Conservation (phyloP, 2,329 filamentous ascomycete species). For the Westerdykella ornata region DNA sequence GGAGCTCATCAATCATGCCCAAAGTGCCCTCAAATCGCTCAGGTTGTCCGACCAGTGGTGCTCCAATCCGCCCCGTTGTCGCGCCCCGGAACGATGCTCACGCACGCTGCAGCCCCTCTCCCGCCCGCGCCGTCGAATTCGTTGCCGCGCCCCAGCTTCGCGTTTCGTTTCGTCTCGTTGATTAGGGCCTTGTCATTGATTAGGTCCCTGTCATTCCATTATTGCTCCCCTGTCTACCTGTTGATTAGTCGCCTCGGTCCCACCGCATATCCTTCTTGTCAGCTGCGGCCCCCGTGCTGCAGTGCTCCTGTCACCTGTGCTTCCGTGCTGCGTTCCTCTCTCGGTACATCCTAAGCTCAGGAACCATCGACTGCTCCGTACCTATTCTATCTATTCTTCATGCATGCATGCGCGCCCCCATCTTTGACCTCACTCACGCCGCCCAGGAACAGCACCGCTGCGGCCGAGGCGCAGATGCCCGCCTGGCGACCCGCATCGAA, state of each 20-base stretch:
- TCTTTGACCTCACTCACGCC: constrained; percentile 27
- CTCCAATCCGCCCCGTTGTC: too few relatives aligned
- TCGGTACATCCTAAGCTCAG: constrained; percentile 14
- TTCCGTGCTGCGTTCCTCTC: constrained; percentile 1
- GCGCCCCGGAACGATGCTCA: neutral
- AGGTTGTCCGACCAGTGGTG: constrained; percentile 1
- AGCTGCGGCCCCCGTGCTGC: constrained; percentile 20
- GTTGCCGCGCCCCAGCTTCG: constrained; percentile 14
- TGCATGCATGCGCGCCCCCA: constrained; percentile 37
- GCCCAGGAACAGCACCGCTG: constrained; percentile 24
- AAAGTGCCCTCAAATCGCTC: neutral
- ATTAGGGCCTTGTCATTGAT: too few relatives aligned
- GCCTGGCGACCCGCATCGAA: constrained; percentile 18
- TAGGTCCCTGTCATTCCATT: too few relatives aligned
- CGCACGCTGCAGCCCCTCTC: neutral
- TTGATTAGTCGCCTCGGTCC: constrained; percentile 13
- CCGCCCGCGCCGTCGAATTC: neutral
- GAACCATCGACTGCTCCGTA: constrained; percentile 21
- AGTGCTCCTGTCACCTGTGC: constrained; percentile 7
- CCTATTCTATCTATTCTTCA: too few relatives aligned
- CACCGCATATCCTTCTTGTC: constrained; percentile 24
- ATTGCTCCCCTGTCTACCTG: too few relatives aligned
- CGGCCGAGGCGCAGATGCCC: constrained; percentile 27
- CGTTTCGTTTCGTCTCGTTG: constrained; percentile 11
- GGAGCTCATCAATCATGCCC: too few relatives aligned